These are phyloP conservation scores for Falciphora oryzae DNA, from an alignment of 2,329 filamentous ascomycete genomes.

Conservation along the genomic window DNA sequence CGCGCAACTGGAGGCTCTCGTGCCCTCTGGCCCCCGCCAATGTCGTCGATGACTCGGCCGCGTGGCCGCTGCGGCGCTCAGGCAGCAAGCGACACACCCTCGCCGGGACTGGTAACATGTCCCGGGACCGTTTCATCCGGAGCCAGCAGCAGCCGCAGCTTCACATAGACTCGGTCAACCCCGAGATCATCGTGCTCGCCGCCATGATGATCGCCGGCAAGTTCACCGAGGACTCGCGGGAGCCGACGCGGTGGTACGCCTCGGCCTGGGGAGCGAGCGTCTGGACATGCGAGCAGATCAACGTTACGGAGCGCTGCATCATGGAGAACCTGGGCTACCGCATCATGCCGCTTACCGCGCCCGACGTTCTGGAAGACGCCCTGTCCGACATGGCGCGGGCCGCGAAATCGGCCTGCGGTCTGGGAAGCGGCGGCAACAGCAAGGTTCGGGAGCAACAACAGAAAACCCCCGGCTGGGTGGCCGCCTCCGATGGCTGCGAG, in stretches of 20 bases:
- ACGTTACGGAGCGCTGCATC: constrained; percentile 57
- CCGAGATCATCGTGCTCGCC: constrained; percentile 58
- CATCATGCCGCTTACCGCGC: constrained; percentile 54
- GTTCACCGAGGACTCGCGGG: constrained; percentile 56
- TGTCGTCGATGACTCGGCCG: constrained; percentile 17
- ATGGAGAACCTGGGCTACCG: constrained; percentile 60
- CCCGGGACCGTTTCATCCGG: constrained; percentile 23
- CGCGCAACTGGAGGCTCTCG: constrained; percentile 54
- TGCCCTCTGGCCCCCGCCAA: constrained; percentile 39
- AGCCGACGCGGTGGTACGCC: constrained; percentile 47
- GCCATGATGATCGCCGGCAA: constrained; percentile 60
- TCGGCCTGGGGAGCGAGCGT: constrained; percentile 45
- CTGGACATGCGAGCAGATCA: constrained; percentile 59
- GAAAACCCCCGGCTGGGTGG: constrained; percentile 9
- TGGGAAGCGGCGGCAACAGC: constrained; percentile 12
- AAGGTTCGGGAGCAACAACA: constrained; percentile 3
- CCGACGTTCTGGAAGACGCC: constrained; percentile 51
- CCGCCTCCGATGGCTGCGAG: constrained; percentile 19
- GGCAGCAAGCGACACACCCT: constrained; percentile 43
- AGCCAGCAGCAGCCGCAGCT: constrained; percentile 26
- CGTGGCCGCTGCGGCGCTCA: constrained; percentile 10
- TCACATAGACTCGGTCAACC: constrained; percentile 56
- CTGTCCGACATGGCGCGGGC: constrained; percentile 60
- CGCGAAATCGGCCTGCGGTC: constrained; percentile 19
- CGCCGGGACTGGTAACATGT: constrained; percentile 25